phyloP scores from a whole-genome alignment of 768 basidiomycete genomes.

The Leccinum disarticulatum region DNA sequence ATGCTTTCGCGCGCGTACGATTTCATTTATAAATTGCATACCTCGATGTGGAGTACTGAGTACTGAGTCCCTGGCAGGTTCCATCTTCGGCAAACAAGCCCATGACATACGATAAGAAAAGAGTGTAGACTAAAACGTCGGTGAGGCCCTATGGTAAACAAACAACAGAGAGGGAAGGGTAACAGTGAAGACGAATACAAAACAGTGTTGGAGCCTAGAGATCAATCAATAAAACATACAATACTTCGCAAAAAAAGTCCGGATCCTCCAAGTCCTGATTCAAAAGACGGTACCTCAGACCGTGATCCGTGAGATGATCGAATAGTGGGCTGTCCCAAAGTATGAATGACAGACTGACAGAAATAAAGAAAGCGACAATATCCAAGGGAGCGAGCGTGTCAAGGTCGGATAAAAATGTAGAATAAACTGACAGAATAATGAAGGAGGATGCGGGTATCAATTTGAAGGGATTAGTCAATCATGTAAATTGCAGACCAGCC shows the following conservation, averaged over 20 bases:
- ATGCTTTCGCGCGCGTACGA: background rate
- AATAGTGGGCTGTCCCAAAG: background rate
- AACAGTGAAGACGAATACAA: background rate
- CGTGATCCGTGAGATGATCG: background rate
- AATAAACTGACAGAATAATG: background rate
- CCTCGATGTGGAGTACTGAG: background rate
- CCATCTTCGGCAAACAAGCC: slow-evolving; percentile 12
- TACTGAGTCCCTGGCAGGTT: background rate
- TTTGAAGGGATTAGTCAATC: slow-evolving; percentile 1
- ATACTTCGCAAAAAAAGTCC: background rate
- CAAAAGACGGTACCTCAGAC: background rate
- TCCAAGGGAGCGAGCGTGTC: background rate
- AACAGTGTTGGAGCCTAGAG: background rate
- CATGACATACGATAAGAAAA: background rate
- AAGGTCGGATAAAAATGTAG: background rate
- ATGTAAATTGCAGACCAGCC: slow-evolving; percentile 1
- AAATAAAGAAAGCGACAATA: background rate
- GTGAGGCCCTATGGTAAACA: background rate
- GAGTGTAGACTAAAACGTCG: background rate
- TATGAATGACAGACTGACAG: background rate
- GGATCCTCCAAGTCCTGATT: background rate
- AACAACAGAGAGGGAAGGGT: background rate
- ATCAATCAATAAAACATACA: background rate
- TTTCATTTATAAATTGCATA: background rate
- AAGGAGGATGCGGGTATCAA: slow-evolving; percentile 14